Conservation (phyloP, 495 filamentous ascomycete genomes). For the Lophiostoma macrostomum region DNA sequence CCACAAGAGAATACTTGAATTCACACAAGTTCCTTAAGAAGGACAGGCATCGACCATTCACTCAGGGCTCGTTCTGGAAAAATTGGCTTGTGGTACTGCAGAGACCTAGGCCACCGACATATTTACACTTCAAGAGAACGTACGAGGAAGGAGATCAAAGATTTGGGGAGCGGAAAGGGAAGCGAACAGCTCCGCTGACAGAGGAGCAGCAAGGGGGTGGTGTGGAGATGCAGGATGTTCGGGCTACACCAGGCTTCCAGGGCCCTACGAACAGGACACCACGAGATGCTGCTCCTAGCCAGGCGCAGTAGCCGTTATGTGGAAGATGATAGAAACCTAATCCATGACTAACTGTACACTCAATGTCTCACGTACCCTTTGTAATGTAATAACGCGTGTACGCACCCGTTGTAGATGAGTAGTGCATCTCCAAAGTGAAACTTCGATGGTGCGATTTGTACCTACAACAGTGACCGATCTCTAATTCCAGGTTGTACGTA, state of each 20-base stretch:
- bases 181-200: constrained; percentile 50
- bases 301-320: not conserved
- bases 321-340: constrained; percentile 1
- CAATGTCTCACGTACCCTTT: constrained; percentile 11
- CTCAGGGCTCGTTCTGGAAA: constrained; percentile 67
- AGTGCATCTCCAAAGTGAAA: too few relatives aligned
- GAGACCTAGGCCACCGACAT: constrained; percentile 82
- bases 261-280: constrained; percentile 24
- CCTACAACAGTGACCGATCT: too few relatives aligned
- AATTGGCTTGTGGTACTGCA: constrained; percentile 82
- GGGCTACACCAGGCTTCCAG: constrained; percentile 30
- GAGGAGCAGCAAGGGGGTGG: constrained; percentile 51
- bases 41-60: constrained; percentile 88
- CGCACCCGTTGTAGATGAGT: too few relatives aligned
- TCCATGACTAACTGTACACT: constrained; percentile 18
- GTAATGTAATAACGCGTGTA: constrained; percentile 17
- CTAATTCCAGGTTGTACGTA: too few relatives aligned
- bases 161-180: constrained; percentile 61
- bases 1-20: constrained; percentile 92
- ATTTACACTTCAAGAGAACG: constrained; percentile 76
- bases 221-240: constrained; percentile 61
- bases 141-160: constrained; percentile 84
- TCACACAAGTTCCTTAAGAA: constrained; percentile 89
- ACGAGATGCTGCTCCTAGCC: constrained; percentile 6
- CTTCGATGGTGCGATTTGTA: too few relatives aligned